Evolutionary conservation across 2,329 filamentous ascomycete genomes (phyloP), one percentile per base, ranked within the genome.

Genomic region (Neofusicoccum laricinum): DNA sequence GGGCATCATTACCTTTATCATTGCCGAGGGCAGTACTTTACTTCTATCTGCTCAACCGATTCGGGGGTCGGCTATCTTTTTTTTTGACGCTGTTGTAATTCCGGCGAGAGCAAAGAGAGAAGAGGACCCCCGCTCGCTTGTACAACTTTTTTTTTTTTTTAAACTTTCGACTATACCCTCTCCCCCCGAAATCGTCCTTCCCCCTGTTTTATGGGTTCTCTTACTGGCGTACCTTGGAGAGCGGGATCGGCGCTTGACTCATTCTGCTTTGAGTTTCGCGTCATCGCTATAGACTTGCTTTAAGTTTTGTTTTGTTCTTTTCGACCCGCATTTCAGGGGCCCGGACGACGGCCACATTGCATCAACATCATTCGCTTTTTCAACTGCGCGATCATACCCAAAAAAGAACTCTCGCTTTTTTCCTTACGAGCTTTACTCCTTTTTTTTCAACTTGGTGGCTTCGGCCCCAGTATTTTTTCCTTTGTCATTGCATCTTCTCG

Each of bases 81-180:
- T 19, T 45, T 61, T 34, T 49, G 15, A 49, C 46, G 61, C 61
- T 45, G 61, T 48, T 55, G 61, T 46, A 55, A 21, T 63, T 48
- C 38, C 61, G 48, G 43, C 58, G 45, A 58, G 62, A 64, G 41
- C 41, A 64, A 49, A 62, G 59, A 62, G 59, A 50, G 50, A 41
- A 64, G 51, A 46, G 36, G 61, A 63, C 36, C 34, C 61, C 41
- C 50, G 51, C 36, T 64, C 51, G 62, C 43, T 64, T 53, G 61
- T 63, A 55, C 38, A 36, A 46, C 25, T 38, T 53, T 46, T 36
- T 15, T 63, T 57, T 45, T 17, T 30, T 15, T 63, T 58, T 58
- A 11, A 11, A 48, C 36, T 49, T 64, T 64, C 61, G 40, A 64
- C 49, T 55, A 63, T 63, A 63, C 49, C 61, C 55, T 46, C 38